Base-by-base conservation (phyloP, 768 basidiomycete species). In the Leccinum longicurvipes region DNA sequence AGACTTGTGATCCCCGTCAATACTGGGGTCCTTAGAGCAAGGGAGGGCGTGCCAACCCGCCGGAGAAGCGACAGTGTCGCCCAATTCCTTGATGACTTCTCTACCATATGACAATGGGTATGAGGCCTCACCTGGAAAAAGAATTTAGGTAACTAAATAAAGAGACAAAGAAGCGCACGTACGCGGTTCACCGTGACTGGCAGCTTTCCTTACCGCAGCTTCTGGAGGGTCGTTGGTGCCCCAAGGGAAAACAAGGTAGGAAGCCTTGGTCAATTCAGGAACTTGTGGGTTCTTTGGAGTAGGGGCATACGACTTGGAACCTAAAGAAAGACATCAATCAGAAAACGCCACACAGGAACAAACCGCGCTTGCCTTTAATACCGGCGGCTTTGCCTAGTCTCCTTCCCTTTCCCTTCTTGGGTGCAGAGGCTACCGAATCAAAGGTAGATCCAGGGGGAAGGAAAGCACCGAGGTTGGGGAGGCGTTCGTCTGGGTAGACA, bases 1-100 rank as follows among this genome's bases (percentile, higher is more conserved):
- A 17, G 24, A 11, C 50, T 47, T 46, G 31, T 55, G 39, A 1
- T 32, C 68, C 66, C 57, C 53, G 47, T 55, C 50, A 28, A 23
- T 10, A 15, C 73, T 69, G 0, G 93, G 91, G 64, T 94, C 91
- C 60, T 84, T 80, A 8, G 72, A 63, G 59, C 77, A 78, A 14
- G 94, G 94, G 48, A 98, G 76, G 0, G 86, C 68, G 67, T 99
- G 96, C 96, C 96, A 99, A 4, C 96, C 96, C 45, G 81, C 77
- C 14, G 96, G 96, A 47, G 89, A 90, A 6, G 95, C 93, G 8
- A 86, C 71, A 0, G 68, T 66, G 68, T 99, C 96, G 60, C 82
- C 84, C 63, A 84, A 85, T 75, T 89, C 86, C 65, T 81, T 80
- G 57, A 78, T 73, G 5, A 81, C 28, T 14, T 54, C 56, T 46